Percentiles rank a stretch among this genome's conserved stretches.
Evolutionary conservation across 495 filamentous ascomycete species (phyloP).

Genomic region (Xanthoparmelia taractica): DNA sequence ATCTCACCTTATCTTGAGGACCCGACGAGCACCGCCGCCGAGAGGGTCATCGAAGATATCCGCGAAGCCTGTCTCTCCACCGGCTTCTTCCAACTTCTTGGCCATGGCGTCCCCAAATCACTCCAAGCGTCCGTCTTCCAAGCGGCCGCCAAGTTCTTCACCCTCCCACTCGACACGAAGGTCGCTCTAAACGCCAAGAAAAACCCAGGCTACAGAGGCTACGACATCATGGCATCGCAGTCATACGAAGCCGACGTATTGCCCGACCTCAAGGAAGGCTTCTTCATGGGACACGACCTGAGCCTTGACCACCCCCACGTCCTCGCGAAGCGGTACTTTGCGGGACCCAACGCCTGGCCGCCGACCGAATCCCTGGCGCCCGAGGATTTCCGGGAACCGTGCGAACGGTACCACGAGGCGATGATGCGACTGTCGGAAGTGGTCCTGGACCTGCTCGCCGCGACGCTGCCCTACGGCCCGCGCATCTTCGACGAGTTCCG

Average conservation of each 20-base stretch:
- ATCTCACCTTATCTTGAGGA: slow-evolving; percentile 31
- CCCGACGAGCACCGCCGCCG: slow-evolving; percentile 24
- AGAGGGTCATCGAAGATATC: slow-evolving; percentile 25
- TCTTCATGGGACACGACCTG: slow-evolving; percentile 29
- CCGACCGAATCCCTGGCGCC: slow-evolving; percentile 3
- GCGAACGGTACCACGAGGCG: slow-evolving; percentile 24
- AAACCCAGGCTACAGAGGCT: slow-evolving; percentile 30
- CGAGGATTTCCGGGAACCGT: slow-evolving; percentile 22
- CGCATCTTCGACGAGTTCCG: slow-evolving; percentile 22
- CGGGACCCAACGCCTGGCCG: slow-evolving; percentile 31
- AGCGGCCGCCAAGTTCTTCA: slow-evolving; percentile 30
- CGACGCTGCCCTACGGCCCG: slow-evolving; percentile 26
- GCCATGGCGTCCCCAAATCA: slow-evolving; percentile 27
- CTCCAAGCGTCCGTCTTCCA: slow-evolving; percentile 30
- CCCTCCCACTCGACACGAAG: slow-evolving; percentile 30
- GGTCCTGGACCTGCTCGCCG: slow-evolving; percentile 25
- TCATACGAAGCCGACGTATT: slow-evolving; percentile 25
- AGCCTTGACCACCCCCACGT: slow-evolving; percentile 29
- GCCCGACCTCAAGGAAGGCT: slow-evolving; percentile 31
- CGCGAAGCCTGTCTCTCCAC: slow-evolving; percentile 30
- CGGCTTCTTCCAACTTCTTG: slow-evolving; percentile 36
- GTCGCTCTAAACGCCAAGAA: slow-evolving; percentile 25
- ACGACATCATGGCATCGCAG: slow-evolving; percentile 29
- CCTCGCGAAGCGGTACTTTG: slow-evolving; percentile 22
- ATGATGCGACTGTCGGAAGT: slow-evolving; percentile 17